These are phyloP conservation scores for Exophiala oligosperma DNA, from an alignment of 2,329 filamentous ascomycete genomes.

Conservation along the genomic window DNA sequence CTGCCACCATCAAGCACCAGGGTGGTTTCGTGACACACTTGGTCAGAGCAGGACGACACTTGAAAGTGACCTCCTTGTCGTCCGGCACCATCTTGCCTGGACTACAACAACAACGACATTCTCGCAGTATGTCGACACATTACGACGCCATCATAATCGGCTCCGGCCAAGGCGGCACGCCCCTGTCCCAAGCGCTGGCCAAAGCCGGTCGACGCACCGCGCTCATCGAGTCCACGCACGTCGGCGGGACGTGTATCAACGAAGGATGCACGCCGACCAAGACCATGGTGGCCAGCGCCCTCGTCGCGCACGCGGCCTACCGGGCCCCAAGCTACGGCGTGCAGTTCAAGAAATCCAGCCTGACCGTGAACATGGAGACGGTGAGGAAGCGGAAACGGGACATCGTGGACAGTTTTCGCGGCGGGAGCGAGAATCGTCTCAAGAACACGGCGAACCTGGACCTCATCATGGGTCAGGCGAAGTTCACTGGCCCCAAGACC, in stretches of 20 bases:
- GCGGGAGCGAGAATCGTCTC: constrained; percentile 48
- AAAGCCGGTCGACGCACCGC: constrained; percentile 47
- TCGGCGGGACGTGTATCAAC: constrained; percentile 57
- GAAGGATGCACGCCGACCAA: constrained; percentile 60
- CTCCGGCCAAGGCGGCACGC: constrained; percentile 55
- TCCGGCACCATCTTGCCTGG: neutral
- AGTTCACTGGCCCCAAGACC: constrained; percentile 44
- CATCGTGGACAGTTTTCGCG: constrained; percentile 53
- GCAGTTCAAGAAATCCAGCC: constrained; percentile 29
- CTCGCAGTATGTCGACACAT: constrained; percentile 25
- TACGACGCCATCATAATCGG: constrained; percentile 52
- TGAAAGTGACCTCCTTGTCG: neutral
- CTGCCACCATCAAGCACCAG: neutral
- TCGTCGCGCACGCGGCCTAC: constrained; percentile 48
- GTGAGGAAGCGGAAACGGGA: constrained; percentile 55
- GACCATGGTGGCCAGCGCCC: constrained; percentile 56
- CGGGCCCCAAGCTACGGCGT: constrained; percentile 51
- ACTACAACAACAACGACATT: neutral
- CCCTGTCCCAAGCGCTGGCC: constrained; percentile 50
- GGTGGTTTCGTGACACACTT: neutral
- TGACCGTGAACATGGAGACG: constrained; percentile 49
- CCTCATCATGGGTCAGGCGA: constrained; percentile 47
- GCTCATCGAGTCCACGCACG: constrained; percentile 49
- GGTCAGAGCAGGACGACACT: neutral
- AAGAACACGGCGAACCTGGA: constrained; percentile 40